Percentiles rank a stretch among this genome's conserved stretches.
These are phyloP conservation scores for Cylindrotheca fusiformis DNA, from an alignment of 108 stramenopile species.

Conservation along the genomic window DNA sequence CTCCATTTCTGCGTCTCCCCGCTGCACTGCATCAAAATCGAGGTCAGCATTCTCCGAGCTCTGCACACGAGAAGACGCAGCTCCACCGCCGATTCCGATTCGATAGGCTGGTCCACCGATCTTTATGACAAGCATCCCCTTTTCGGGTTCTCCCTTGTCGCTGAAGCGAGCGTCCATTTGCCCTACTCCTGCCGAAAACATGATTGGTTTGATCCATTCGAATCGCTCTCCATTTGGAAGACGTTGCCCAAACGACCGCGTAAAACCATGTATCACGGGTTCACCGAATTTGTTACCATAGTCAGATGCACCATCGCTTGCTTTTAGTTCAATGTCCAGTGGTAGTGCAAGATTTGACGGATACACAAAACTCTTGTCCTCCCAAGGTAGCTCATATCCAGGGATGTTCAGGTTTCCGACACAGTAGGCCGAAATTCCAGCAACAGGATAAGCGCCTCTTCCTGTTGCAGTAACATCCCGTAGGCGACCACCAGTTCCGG, in stretches of 20 bases:
- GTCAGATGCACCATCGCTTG: slow-evolving; percentile 97
- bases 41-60: slow-evolving; percentile 85
- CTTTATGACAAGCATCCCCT: slow-evolving; percentile 97
- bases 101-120: slow-evolving; percentile 98
- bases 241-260: slow-evolving; percentile 94
- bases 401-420: slow-evolving; percentile 97
- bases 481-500: slow-evolving; percentile 97
- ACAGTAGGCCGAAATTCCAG: slow-evolving; percentile 94
- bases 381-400: slow-evolving; percentile 94
- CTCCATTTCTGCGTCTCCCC: slow-evolving; percentile 99
- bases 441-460: slow-evolving; percentile 91
- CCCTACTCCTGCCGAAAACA: slow-evolving; percentile 98
- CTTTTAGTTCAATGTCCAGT: slow-evolving; percentile 91
- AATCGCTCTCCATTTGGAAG: slow-evolving; percentile 90
- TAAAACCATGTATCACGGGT: slow-evolving; percentile 96
- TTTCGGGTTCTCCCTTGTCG: slow-evolving; percentile 88
- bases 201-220: slow-evolving; percentile 99
- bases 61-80: slow-evolving; percentile 90
- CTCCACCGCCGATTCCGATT: slow-evolving; percentile 98
- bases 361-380: slow-evolving; percentile 86
- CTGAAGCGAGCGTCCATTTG: slow-evolving; percentile 92
- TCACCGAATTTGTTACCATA: slow-evolving; percentile 99
- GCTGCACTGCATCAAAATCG: slow-evolving; percentile 99
- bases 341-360: slow-evolving; percentile 89
- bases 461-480: slow-evolving; percentile 99